A percentile compares a stretch with the other conserved stretches of the same genome.
Conservation (phyloP, 2,329 filamentous ascomycete species). For the Emmonsiellopsis sp. region DNA sequence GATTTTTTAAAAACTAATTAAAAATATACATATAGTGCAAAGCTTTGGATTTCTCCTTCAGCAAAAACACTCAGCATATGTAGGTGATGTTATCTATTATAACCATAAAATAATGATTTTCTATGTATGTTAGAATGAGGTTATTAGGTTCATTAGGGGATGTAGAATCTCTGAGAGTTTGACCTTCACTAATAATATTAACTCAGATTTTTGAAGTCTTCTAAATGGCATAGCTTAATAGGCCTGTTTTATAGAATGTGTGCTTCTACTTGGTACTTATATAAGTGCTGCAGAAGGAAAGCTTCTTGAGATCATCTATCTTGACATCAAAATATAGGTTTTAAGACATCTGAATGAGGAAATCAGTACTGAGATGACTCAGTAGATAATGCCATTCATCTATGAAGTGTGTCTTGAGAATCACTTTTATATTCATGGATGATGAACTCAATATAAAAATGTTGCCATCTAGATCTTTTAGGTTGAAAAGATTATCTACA, state of each 20-base stretch:
- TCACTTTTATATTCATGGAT: too few species aligned
- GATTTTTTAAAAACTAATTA: not conserved
- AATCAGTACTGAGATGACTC: too few species aligned
- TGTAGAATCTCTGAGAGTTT: not conserved
- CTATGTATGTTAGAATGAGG: not conserved
- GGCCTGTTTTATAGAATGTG: not conserved
- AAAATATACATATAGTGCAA: not conserved
- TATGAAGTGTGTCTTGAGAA: accelerated
- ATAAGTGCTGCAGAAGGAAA: not conserved
- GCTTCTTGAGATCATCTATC: not conserved
- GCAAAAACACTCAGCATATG: not conserved
- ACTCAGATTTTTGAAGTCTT: not conserved
- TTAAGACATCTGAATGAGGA: accelerated
- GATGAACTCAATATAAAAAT: too few species aligned
- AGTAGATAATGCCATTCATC: too few species aligned
- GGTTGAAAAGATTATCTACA: too few species aligned
- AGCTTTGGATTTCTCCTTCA: not conserved
- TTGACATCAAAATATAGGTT: too few species aligned
- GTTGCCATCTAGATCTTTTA: too few species aligned
- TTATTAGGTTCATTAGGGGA: not conserved
- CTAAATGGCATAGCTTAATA: not conserved
- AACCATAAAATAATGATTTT: not conserved
- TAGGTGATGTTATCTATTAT: not conserved
- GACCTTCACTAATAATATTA: not conserved
- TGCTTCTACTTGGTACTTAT: not conserved